Base-by-base conservation (phyloP, 2,329 filamentous ascomycete species). In the Ceratocystis alfenasii region DNA sequence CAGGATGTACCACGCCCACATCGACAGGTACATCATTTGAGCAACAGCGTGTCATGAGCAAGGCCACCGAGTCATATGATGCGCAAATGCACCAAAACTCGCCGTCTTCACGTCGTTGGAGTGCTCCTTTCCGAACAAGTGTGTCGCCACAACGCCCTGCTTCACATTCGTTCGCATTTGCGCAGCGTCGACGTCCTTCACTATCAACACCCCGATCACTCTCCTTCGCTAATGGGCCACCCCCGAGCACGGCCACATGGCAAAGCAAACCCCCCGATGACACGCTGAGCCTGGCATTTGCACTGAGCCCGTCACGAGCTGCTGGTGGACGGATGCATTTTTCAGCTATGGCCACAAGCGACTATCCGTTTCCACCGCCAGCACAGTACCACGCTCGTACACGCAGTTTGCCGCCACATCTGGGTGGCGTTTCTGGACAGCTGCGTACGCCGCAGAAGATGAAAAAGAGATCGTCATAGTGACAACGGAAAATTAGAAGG, bases 401-500 rank as follows among this genome's bases (percentile, higher is more conserved):
- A n/a, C 57, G 59, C 30, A 67, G 66, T 44, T 44, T 67, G 5
- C 66, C 66, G 15, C 66, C 66, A 10, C 66, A 65, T 46, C 59
- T 67, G 22, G 59, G 28, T 12, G 66, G 63, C 4, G 36, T 67
- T 36, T 36, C 63, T n/a, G 66, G 66, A 8, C 63, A 62, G 28
- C 57, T 67, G 22, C 63, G 66, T 8, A 67, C 66, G 15, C 66
- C 66, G 3, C 63, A 62, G 25, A 67, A 67, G 55, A 67, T 67
- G 66, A 67, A 67, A 50, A 64, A 64, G 30, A 41, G 60, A n/a
- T 17, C 41, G 7, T 22, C 44, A n/a, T n/a, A 45, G 45, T 46
- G 48, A 25, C 25, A 36, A 3, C 55, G 55, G 55, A n/a, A 30
- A 59, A 17, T n/a, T 33, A 36, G 8, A 33, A 53, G 22, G 3